Base-by-base conservation (phyloP, 169 alveolate genomes). In the Cryptosporidium viatorum region DNA sequence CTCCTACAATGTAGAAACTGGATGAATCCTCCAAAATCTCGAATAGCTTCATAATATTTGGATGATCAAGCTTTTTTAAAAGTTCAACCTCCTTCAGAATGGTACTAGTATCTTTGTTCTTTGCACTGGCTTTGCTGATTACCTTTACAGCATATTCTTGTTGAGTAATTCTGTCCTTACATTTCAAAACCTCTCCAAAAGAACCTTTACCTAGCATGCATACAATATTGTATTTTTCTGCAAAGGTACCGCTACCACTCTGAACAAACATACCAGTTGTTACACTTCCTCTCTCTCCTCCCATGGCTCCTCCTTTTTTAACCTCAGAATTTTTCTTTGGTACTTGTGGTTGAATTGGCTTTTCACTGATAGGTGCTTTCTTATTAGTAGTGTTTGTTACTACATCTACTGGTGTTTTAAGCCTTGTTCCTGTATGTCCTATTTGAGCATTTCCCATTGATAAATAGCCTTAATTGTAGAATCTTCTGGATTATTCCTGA, bases 191-290 rank as follows among this genome's bases (percentile, higher is more conserved):
- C 71, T 95, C 97, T 8, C 98, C 98, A 89, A 96, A 96, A 14
- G 98, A 95, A 3, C 98, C 98, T 85, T 96, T 95, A 8, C 98
- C 98, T 23, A 96, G 93, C 73, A 95, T 95, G 39, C 95, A 93
- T 68, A 94, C 93, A 16, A 96, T 96, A 58, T 94, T 95, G 93
- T 96, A 96, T 84, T 94, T 95, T 35, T 94, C 96, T 18, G 94
- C 84, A 73, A 94, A 95, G 18, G 95, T 93, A 8, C 96, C 96
- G 62, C 94, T 94, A 43, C 96, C 93, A 71, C 92, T 92, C 68
- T 94, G 96, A 55, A 95, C 96, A 71, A 95, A 95, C 98, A 95
- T 95, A 48, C 98, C 98, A 5, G 98, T 97, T 31, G 96, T 95
- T 58, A 96, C 96, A 21, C 91, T 92, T 67, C 94, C 89, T 18